A percentile compares a stretch with the other conserved stretches of the same genome.
Conservation (phyloP, 176 grass and related monocot species). For the Eragrostis curvula region DNA sequence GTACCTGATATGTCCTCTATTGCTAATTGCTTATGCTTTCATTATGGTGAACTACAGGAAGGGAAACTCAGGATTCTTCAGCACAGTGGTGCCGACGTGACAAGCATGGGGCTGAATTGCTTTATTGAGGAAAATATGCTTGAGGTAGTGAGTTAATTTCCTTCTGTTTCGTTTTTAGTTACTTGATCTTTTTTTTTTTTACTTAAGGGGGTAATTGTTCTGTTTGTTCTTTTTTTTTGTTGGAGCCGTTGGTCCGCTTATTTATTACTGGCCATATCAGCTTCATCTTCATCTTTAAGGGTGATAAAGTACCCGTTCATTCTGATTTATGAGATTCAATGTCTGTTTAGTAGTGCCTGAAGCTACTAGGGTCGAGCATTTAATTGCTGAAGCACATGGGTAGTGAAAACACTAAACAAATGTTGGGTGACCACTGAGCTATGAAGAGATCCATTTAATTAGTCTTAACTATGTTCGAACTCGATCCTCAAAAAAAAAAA, state of each 20-base stretch:
- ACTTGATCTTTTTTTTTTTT: not conserved
- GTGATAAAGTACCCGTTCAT: not conserved
- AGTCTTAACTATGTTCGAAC: no score
- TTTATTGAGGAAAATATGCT: slow-evolving; percentile 72
- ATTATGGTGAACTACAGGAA: slow-evolving; percentile 60
- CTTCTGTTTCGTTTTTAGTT: slow-evolving; percentile 15
- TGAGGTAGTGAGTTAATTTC: slow-evolving; percentile 50
- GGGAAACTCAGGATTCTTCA: slow-evolving; percentile 97
- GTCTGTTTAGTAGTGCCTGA: not conserved
- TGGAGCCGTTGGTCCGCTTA: not conserved
- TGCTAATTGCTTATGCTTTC: slow-evolving; percentile 40
- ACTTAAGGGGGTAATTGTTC: not conserved
- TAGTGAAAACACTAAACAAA: not conserved
- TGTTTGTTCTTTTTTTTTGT: not conserved
- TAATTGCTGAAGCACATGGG: not conserved
- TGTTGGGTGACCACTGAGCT: not conserved
- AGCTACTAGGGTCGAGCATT: not conserved
- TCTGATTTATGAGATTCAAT: not conserved
- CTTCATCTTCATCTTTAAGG: not conserved
- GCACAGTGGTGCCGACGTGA: slow-evolving; percentile 60
- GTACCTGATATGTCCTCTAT: no score
- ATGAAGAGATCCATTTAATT: no score
- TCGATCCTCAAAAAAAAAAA: no score
- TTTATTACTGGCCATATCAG: not conserved
- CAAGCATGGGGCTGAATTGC: slow-evolving; percentile 54